Conservation (phyloP, 352 stramenopile species). For the Phytophthora rubi region DNA sequence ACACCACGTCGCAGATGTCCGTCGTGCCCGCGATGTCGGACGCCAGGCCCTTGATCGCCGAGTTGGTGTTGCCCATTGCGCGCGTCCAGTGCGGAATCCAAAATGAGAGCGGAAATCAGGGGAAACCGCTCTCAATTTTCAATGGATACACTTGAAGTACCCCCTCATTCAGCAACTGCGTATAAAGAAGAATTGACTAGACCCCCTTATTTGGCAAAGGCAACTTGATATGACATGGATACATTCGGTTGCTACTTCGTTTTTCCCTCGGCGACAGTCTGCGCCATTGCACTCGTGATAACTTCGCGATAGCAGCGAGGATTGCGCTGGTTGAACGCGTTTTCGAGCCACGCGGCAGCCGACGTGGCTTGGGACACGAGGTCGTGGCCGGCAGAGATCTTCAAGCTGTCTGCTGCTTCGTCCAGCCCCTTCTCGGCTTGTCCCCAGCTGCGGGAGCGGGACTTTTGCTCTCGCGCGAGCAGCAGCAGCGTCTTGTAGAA, state of each 20-base stretch:
- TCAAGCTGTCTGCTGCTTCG: constrained; percentile 41
- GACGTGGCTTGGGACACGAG: constrained; percentile 37
- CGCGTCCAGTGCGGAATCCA: constrained; percentile 21
- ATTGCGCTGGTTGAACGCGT: constrained; percentile 39
- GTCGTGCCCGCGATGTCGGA: constrained; percentile 53
- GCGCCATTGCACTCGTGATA: constrained; percentile 24
- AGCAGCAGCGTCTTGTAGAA: constrained; percentile 64
- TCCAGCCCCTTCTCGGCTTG: constrained; percentile 39
- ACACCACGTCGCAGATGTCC: constrained; percentile 54
- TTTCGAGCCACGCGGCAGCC: constrained; percentile 40
- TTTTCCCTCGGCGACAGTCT: constrained; percentile 28
- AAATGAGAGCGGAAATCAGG: constrained; percentile 15
- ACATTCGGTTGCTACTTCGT: constrained; percentile 12
- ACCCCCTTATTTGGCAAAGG: neutral
- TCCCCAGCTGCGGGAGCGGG: constrained; percentile 39
- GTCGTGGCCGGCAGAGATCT: constrained; percentile 33
- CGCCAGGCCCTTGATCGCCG: constrained; percentile 46
- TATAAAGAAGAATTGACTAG: neutral
- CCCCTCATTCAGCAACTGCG: constrained; percentile 17
- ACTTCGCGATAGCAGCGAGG: constrained; percentile 44
- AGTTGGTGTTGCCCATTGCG: constrained; percentile 35
- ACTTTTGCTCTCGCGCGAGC: constrained; percentile 48
- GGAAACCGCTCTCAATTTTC: neutral
- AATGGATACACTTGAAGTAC: constrained; percentile 28
- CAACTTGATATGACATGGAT: neutral